Evolutionary conservation across 1,139 yeast genomes (phyloP).

Genomic region (Nematodospora anomalae): DNA sequence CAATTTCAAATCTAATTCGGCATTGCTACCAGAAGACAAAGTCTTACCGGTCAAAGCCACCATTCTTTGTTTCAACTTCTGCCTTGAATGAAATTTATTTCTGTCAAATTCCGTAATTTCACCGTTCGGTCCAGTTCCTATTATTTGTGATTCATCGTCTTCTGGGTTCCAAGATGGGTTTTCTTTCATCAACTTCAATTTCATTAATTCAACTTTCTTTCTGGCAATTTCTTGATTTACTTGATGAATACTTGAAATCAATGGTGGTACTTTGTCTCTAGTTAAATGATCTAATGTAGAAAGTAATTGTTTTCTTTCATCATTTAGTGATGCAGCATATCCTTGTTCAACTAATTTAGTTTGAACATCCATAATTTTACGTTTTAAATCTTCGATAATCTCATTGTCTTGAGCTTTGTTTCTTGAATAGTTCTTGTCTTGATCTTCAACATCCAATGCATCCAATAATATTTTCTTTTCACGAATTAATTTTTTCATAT

Average conservation of each 20-base stretch:
- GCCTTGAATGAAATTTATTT: conserved; percentile 75
- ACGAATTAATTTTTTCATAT: conserved; percentile 60
- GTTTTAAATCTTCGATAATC: conserved; percentile 65
- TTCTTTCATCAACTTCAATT: conserved; percentile 52
- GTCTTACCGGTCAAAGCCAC: conserved; percentile 86
- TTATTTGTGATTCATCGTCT: conserved; percentile 53
- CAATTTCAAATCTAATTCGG: conserved; percentile 55
- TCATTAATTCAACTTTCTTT: conserved; percentile 63
- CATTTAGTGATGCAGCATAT: conserved; percentile 32
- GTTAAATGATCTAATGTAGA: conserved; percentile 55
- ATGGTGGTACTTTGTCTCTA: conserved; percentile 62
- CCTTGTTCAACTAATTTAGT: conserved; percentile 36
- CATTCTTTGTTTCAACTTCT: conserved; percentile 78
- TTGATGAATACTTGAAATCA: conserved; percentile 59
- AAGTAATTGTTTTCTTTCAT: conserved; percentile 45
- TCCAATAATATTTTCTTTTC: conserved; percentile 71
- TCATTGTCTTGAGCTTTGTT: conserved; percentile 16
- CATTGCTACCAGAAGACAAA: conserved; percentile 31
- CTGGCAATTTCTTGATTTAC: conserved; percentile 70
- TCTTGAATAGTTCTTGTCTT: conserved; percentile 23
- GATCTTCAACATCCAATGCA: conserved; percentile 72
- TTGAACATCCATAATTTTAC: conserved; percentile 59
- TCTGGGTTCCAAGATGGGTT: conserved; percentile 59
- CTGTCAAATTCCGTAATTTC: conserved; percentile 79
- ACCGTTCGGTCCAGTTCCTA: conserved; percentile 86